Conservation (phyloP, 257 asterid genomes). For the Solanum rostratum region DNA sequence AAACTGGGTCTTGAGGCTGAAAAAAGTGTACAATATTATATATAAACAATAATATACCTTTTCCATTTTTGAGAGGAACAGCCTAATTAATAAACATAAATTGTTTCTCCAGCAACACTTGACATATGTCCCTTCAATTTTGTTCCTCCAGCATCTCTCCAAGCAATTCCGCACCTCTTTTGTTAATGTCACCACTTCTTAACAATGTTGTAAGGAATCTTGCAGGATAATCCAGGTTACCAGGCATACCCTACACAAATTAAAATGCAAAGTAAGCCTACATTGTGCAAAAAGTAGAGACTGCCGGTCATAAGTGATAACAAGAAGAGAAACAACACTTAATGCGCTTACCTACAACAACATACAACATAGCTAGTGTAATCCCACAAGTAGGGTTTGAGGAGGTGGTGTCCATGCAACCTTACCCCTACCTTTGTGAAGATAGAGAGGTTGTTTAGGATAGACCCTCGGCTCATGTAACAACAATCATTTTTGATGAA, state of each 20-base stretch:
- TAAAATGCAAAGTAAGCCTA: not conserved
- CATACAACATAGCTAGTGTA: not conserved
- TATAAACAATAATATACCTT: not conserved
- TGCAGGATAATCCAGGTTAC: constrained; percentile 42
- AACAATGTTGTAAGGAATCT: constrained; percentile 76
- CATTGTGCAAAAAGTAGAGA: not conserved
- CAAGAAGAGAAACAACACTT: not conserved
- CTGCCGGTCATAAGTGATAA: not conserved
- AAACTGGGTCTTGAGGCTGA: not conserved
- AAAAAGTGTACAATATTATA: not conserved
- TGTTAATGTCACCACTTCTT: constrained; percentile 74
- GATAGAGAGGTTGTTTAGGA: not conserved
- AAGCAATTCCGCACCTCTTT: constrained; percentile 71
- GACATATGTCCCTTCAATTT: constrained; percentile 27
- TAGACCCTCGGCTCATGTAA: not conserved
- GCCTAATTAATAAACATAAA: not conserved
- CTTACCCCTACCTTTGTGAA: not conserved
- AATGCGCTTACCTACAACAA: not conserved
- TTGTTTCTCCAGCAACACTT: constrained; percentile 6
- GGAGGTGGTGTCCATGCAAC: not conserved
- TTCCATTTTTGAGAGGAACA: not conserved
- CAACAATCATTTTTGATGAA: not conserved
- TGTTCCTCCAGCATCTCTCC: constrained; percentile 92
- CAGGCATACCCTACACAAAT: constrained; percentile 47
- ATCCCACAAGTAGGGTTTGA: not conserved